A percentile compares a stretch with the other conserved stretches of the same genome.
Conservation (phyloP, 352 stramenopile species). For the Pythium sukuiense region DNA sequence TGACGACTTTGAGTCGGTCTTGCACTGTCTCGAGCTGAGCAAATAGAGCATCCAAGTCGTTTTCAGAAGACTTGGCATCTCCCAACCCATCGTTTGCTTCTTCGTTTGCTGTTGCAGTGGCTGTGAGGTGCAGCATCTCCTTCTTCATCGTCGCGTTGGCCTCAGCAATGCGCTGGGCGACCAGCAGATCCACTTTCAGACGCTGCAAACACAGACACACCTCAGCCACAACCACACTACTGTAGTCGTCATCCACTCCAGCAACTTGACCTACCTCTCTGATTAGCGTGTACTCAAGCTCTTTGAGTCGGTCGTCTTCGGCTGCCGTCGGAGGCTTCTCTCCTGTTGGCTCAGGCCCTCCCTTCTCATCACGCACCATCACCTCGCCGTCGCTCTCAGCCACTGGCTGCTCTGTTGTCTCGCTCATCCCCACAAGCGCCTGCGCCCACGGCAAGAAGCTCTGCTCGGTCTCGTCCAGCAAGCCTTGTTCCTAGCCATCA, state of each 20-base stretch:
- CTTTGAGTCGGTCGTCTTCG: constrained; percentile 30
- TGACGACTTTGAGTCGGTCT: constrained; percentile 59
- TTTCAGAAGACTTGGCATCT: constrained; percentile 33
- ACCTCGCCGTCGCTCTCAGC: neutral
- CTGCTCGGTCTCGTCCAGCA: constrained; percentile 56
- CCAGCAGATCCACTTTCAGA: constrained; percentile 74
- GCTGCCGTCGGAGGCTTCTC: constrained; percentile 1
- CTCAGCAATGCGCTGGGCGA: constrained; percentile 67
- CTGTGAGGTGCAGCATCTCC: constrained; percentile 64
- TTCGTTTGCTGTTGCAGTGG: constrained; percentile 18
- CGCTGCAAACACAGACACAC: constrained; percentile 30
- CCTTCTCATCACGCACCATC: neutral
- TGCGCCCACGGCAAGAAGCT: constrained; percentile 62
- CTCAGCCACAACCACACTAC: no score
- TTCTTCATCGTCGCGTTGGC: constrained; percentile 58
- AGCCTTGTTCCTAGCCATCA: constrained; percentile 33
- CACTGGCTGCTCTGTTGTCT: constrained; percentile 7
- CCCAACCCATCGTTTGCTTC: constrained; percentile 18
- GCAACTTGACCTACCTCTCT: no score
- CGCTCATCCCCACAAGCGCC: constrained; percentile 56
- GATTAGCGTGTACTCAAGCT: constrained; percentile 58
- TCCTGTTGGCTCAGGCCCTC: neutral
- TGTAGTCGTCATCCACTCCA: no score
- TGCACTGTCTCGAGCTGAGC: constrained; percentile 45
- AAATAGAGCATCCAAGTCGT: constrained; percentile 50